phyloP scores from a whole-genome alignment of 805 yeast species.

The Saccharomycopsis malanga region DNA sequence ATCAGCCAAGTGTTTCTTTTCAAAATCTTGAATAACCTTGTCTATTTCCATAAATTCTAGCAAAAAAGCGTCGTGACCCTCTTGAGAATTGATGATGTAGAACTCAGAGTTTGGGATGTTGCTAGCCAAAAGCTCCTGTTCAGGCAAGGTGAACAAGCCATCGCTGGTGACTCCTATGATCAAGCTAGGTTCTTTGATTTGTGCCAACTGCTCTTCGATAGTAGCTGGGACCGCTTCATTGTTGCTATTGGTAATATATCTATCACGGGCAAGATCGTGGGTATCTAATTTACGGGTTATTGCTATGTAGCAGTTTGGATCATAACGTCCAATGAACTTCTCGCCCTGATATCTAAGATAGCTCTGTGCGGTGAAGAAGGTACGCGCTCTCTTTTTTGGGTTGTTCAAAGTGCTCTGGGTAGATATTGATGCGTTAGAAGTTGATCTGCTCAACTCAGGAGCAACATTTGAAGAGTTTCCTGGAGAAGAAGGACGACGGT shows the following conservation, averaged over 20 bases:
- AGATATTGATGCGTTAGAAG: slow-evolving; percentile 26
- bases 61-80: slow-evolving; percentile 96
- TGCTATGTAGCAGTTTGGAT: slow-evolving; percentile 94
- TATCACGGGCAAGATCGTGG: slow-evolving; percentile 83
- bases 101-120: slow-evolving; percentile 63
- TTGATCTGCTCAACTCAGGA: slow-evolving; percentile 15
- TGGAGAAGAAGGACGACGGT: slow-evolving; percentile 23
- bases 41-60: slow-evolving; percentile 83
- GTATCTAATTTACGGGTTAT: slow-evolving; percentile 92
- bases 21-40: slow-evolving; percentile 58
- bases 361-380: slow-evolving; percentile 89
- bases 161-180: slow-evolving; percentile 88
- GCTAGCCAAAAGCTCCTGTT: slow-evolving; percentile 78
- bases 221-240: slow-evolving; percentile 17
- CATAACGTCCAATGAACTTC: slow-evolving; percentile 83
- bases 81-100: slow-evolving; percentile 78
- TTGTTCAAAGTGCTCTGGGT: slow-evolving; percentile 26
- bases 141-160: slow-evolving; percentile 86
- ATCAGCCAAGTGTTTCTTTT: slow-evolving; percentile 49
- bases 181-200: slow-evolving; percentile 67
- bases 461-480: slow-evolving; percentile 20
- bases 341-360: slow-evolving; percentile 91
- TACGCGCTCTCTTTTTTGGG: slow-evolving; percentile 34
- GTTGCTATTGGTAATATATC: slow-evolving; percentile 36
- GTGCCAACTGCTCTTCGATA: slow-evolving; percentile 45